Conservation (phyloP, 2,329 filamentous ascomycete species). For the Macrophomina tecta region DNA sequence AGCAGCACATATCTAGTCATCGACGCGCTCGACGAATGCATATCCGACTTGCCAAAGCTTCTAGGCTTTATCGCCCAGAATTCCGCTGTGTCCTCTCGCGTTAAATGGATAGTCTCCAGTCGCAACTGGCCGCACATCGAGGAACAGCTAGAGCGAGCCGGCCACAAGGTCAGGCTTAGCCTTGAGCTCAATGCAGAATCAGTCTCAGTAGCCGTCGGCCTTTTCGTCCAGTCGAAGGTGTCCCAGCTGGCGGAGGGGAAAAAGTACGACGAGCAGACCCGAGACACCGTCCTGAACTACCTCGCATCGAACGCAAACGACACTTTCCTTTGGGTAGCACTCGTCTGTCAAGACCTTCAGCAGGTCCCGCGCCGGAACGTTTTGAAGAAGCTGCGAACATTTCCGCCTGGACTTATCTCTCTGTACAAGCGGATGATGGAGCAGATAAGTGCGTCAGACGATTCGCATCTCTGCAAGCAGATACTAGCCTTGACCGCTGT, state of each 20-base stretch:
- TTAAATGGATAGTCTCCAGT: neutral
- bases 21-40: neutral
- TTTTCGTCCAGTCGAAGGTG: conserved; percentile 48
- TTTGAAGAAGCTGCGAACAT: conserved; percentile 23
- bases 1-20: neutral
- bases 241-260: conserved; percentile 36
- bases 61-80: neutral
- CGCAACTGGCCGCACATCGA: conserved; percentile 39
- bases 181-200: conserved; percentile 45
- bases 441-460: conserved; percentile 16
- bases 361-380: conserved; percentile 22
- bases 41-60: neutral
- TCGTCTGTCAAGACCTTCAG: conserved; percentile 46
- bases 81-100: neutral
- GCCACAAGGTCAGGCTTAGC: conserved; percentile 34
- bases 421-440: conserved; percentile 50
- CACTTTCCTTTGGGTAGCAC: conserved; percentile 55
- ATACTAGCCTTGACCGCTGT: neutral
- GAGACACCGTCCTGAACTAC: conserved; percentile 30
- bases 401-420: conserved; percentile 44
- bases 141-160: conserved; percentile 33
- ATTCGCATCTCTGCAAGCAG: neutral
- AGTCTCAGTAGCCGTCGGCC: conserved; percentile 43
- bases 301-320: conserved; percentile 43
- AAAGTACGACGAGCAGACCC: conserved; percentile 27